Conservation (phyloP, 2,329 filamentous ascomycete species). For the Cladosporium sp. region DNA sequence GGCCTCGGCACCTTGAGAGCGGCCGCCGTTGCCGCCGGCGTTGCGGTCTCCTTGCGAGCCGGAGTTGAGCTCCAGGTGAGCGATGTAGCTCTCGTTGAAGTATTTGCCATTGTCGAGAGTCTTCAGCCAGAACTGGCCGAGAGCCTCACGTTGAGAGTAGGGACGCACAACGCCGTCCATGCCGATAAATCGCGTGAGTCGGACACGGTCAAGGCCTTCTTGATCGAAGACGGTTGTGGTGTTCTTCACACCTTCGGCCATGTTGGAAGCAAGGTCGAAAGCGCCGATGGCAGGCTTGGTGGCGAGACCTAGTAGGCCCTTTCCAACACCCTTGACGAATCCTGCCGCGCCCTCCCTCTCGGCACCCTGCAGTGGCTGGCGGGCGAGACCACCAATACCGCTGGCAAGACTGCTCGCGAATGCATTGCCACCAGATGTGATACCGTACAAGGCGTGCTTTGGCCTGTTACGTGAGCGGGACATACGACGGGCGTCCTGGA, state of each 20-base stretch:
- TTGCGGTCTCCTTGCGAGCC: slow-evolving; percentile 67
- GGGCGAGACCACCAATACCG: slow-evolving; percentile 87
- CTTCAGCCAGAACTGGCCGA: slow-evolving; percentile 98
- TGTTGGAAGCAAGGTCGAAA: slow-evolving; percentile 94
- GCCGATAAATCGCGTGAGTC: slow-evolving; percentile 89
- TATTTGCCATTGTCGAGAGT: slow-evolving; percentile 96
- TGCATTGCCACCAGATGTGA: slow-evolving; percentile 92
- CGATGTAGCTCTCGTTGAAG: slow-evolving; percentile 97
- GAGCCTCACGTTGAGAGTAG: slow-evolving; percentile 90
- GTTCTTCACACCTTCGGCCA: slow-evolving; percentile 96
- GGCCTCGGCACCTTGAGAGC: slow-evolving; percentile 30
- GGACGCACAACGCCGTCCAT: slow-evolving; percentile 91
- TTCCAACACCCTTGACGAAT: slow-evolving; percentile 97
- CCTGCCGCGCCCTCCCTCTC: slow-evolving; percentile 92
- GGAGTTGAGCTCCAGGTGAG: slow-evolving; percentile 76
- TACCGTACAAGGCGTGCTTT: slow-evolving; percentile 95
- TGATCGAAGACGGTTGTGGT: slow-evolving; percentile 98
- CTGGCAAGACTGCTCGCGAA: slow-evolving; percentile 91
- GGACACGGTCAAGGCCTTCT: slow-evolving; percentile 89
- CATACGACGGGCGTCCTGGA: slow-evolving; percentile 94
- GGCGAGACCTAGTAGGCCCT: slow-evolving; percentile 88
- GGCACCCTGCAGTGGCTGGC: slow-evolving; percentile 91
- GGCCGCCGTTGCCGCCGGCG: slow-evolving; percentile 23
- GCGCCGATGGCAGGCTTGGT: slow-evolving; percentile 97
- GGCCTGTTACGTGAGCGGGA: slow-evolving; percentile 89